Evolutionary conservation across 2,329 filamentous ascomycete species (phyloP).

Genomic region (Xylariaceae sp.): DNA sequence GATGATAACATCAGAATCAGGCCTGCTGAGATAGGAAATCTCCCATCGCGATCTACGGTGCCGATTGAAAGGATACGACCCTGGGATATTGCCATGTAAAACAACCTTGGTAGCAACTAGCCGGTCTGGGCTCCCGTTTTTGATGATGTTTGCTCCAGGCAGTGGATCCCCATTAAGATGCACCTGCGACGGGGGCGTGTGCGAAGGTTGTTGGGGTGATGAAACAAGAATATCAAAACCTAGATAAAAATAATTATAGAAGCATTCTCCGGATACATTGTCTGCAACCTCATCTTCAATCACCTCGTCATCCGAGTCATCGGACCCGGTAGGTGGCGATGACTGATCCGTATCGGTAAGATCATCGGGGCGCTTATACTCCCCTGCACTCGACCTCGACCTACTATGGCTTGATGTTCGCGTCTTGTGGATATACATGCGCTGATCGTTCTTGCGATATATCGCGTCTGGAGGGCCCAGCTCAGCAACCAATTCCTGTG

Average conservation of each 20-base stretch:
- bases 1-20: conserved; percentile 43
- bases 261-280: conserved; percentile 67
- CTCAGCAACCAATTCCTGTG: conserved; percentile 86
- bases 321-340: conserved; percentile 65
- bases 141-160: conserved; percentile 35
- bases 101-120: conserved; percentile 89
- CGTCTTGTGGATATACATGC: conserved; percentile 78
- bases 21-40: conserved; percentile 55
- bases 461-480: conserved; percentile 91
- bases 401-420: conserved; percentile 50
- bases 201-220: conserved; percentile 62
- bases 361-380: conserved; percentile 50
- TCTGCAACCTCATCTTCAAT: conserved; percentile 53
- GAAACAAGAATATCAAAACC: conserved; percentile 95
- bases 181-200: conserved; percentile 52
- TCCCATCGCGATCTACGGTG: conserved; percentile 88
- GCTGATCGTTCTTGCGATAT: conserved; percentile 84
- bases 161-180: conserved; percentile 25
- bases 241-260: conserved; percentile 96
- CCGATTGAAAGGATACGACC: conserved; percentile 94
- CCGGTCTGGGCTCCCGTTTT: conserved; percentile 51
- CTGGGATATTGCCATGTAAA: conserved; percentile 89
- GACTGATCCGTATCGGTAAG: conserved; percentile 71
- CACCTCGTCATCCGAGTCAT: conserved; percentile 61
- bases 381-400: conserved; percentile 43